Base-by-base conservation (phyloP, 345 rosid genomes). In the Eucalyptus pauciflora region DNA sequence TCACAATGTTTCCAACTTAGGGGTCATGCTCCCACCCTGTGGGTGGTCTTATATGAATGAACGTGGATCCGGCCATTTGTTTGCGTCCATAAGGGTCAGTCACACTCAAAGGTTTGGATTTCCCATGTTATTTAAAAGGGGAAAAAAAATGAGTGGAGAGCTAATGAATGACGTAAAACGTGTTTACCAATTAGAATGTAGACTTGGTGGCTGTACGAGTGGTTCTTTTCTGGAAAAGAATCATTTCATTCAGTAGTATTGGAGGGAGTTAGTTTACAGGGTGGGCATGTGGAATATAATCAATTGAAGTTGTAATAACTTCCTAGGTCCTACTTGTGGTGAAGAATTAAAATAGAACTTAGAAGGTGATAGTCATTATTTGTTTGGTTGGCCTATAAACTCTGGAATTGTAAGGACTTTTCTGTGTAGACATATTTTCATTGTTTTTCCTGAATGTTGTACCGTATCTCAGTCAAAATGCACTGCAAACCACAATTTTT, bases 151-250 rank as follows among this genome's bases (percentile, higher is more conserved):
- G 76, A 76, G 83, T 76, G 29, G 83, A 41, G 83, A 41, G 29
- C 16, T 76, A 76, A 45, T 41, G 48, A 41, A 41, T 41, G 83
- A 76, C 2, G 25, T 33, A 71, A 76, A 76, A 76, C 1, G 5
- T 37, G 48, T 1, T 76, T 1, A 76, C 48, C 16, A 0, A 37
- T 76, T 76, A 76, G 83, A 71, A 41, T 10, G 83, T 76, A 76
- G 48, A 41, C 29, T 76, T 76, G 83, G 48, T 0, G 27, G 83
- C 41, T 7, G 20, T 64, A n/a, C 10, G 0, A 0, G 3, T 64
- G 76, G 10, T 0, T n/a, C 41, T 64, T n/a, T 64, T n/a, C 76
- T 64, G 20, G 76, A 64, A 33, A 64, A 64, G 76, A 64, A 64
- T 64, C 41, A n/a, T 64, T 64, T 64, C 41, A 64, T 64, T 64